Percentiles rank a stretch among this genome's conserved stretches.
These are phyloP conservation scores for Neoboletus magnificus DNA, from an alignment of 768 basidiomycete genomes.

Conservation along the genomic window DNA sequence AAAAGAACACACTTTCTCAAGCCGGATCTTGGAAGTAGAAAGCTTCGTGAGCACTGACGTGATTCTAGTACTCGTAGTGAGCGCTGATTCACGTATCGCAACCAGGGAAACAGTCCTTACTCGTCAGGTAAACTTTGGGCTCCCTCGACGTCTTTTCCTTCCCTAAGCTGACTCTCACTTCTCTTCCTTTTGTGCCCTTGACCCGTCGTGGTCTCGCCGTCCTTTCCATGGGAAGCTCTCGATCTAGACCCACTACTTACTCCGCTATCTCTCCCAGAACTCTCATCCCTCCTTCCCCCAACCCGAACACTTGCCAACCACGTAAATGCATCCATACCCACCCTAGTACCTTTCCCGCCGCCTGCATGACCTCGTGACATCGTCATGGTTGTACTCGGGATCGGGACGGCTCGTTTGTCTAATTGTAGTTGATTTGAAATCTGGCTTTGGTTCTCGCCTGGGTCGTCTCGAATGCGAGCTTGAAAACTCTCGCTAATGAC, in stretches of 20 bases:
- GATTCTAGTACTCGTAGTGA: conserved; percentile 44
- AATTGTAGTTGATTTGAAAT: conserved; percentile 2
- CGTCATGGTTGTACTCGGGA: conserved; percentile 32
- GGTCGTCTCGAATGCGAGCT: conserved; percentile 13
- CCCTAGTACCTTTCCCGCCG: conserved; percentile 48
- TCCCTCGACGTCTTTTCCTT: conserved; percentile 34
- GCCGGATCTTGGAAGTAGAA: conserved; percentile 65
- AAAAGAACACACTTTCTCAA: conserved; percentile 67
- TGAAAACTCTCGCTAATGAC: conserved; percentile 8
- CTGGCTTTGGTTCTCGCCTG: conserved; percentile 8
- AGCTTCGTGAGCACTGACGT: conserved; percentile 69
- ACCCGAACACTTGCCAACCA: conserved; percentile 77
- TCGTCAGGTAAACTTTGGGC: conserved; percentile 67
- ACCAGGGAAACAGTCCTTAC: conserved; percentile 37
- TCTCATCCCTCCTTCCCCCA: conserved; percentile 52
- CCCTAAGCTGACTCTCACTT: conserved; percentile 44
- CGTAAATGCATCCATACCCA: conserved; percentile 68
- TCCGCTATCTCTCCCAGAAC: conserved; percentile 52
- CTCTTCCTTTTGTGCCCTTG: conserved; percentile 34
- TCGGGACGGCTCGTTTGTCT: conserved; percentile 20
- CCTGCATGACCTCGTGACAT: conserved; percentile 47
- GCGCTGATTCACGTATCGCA: not conserved
- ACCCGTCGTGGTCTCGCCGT: conserved; percentile 5
- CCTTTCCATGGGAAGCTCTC: conserved; percentile 29
- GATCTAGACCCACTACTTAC: conserved; percentile 44